These are phyloP conservation scores for Tripterygium wilfordii DNA, from an alignment of 177 flowering plant species.

Conservation along the genomic window DNA sequence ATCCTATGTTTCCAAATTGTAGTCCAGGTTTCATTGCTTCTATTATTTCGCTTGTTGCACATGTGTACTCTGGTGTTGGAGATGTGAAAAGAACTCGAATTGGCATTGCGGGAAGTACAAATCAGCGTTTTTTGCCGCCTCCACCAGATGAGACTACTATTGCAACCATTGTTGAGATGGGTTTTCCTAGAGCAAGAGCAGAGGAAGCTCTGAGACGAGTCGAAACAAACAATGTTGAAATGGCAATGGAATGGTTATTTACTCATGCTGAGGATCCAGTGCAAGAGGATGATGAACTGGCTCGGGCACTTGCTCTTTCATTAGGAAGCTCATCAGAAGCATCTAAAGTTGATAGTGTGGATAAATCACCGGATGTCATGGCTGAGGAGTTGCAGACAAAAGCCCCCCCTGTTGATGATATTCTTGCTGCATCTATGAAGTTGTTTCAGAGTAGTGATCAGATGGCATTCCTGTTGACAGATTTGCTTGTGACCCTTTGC, in stretches of 20 bases:
- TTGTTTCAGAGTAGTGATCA: slow-evolving; percentile 68
- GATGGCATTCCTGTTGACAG: slow-evolving; percentile 71
- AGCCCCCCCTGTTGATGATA: slow-evolving; percentile 78
- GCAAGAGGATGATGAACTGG: slow-evolving; percentile 94
- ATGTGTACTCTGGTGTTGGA: slow-evolving; percentile 77
- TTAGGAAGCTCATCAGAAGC: slow-evolving; percentile 74
- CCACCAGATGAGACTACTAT: slow-evolving; percentile 89
- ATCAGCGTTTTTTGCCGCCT: slow-evolving; percentile 53
- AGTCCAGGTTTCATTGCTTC: slow-evolving; percentile 55
- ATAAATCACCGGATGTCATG: slow-evolving; percentile 42
- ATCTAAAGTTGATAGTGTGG: slow-evolving; percentile 56
- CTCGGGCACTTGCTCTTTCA: slow-evolving; percentile 91
- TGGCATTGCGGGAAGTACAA: slow-evolving; percentile 45
- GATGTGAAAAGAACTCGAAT: slow-evolving; percentile 57
- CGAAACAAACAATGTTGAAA: slow-evolving; percentile 84
- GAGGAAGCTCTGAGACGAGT: slow-evolving; percentile 86
- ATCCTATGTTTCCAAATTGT: slow-evolving; percentile 73
- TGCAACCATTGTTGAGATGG: slow-evolving; percentile 90
- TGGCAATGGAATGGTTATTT: slow-evolving; percentile 98
- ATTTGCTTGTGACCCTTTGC: slow-evolving; percentile 78
- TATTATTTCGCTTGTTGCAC: slow-evolving; percentile 64
- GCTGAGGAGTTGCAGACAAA: slow-evolving; percentile 46
- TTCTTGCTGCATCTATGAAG: slow-evolving; percentile 65
- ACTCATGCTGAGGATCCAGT: slow-evolving; percentile 89
- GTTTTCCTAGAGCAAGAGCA: slow-evolving; percentile 84